These are phyloP conservation scores for Tuber umbilicatum DNA, from an alignment of 495 filamentous ascomycete genomes.

Conservation along the genomic window DNA sequence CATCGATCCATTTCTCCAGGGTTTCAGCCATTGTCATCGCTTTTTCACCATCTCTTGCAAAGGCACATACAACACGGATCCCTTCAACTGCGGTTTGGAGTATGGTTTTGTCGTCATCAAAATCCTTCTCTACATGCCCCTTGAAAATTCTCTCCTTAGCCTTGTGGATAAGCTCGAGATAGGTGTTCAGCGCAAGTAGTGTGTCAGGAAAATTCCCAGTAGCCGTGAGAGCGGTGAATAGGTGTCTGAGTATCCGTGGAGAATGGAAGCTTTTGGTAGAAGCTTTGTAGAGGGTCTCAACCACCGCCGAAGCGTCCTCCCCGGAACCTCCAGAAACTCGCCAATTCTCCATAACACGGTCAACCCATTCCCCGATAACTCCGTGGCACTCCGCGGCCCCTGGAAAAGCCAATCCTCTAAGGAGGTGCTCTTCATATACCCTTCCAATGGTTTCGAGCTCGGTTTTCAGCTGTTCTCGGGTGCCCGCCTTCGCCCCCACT, in stretches of 20 bases:
- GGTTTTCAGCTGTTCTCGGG: slow-evolving; percentile 30
- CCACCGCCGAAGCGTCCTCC: slow-evolving; percentile 53
- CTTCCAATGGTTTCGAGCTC: slow-evolving; percentile 32
- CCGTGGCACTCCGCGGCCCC: slow-evolving; percentile 67
- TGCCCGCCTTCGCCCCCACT: slow-evolving; percentile 32
- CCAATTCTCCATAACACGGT: slow-evolving; percentile 82
- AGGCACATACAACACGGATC: slow-evolving; percentile 69
- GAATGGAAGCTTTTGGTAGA: slow-evolving; percentile 93
- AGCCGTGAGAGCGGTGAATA: slow-evolving; percentile 81
- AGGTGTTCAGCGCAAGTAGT: slow-evolving; percentile 79
- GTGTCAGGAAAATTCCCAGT: slow-evolving; percentile 86
- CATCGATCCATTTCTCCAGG: slow-evolving; percentile 61
- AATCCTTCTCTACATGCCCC: slow-evolving; percentile 61
- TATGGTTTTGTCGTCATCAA: slow-evolving; percentile 72
- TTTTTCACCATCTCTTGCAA: slow-evolving; percentile 76
- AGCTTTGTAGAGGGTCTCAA: slow-evolving; percentile 72
- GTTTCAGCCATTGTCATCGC: slow-evolving; percentile 60
- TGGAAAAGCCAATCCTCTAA: slow-evolving; percentile 59
- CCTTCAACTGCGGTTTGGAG: slow-evolving; percentile 71
- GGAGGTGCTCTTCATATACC: slow-evolving; percentile 38
- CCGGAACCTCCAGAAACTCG: slow-evolving; percentile 64
- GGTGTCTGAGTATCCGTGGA: slow-evolving; percentile 71
- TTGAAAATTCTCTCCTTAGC: slow-evolving; percentile 76
- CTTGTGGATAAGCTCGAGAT: slow-evolving; percentile 75
- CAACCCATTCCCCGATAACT: slow-evolving; percentile 74